A percentile compares a stretch with the other conserved stretches of the same genome.
These are phyloP conservation scores for Fusarium sterilihyphosum DNA, from an alignment of 2,329 filamentous ascomycete species.

Conservation along the genomic window DNA sequence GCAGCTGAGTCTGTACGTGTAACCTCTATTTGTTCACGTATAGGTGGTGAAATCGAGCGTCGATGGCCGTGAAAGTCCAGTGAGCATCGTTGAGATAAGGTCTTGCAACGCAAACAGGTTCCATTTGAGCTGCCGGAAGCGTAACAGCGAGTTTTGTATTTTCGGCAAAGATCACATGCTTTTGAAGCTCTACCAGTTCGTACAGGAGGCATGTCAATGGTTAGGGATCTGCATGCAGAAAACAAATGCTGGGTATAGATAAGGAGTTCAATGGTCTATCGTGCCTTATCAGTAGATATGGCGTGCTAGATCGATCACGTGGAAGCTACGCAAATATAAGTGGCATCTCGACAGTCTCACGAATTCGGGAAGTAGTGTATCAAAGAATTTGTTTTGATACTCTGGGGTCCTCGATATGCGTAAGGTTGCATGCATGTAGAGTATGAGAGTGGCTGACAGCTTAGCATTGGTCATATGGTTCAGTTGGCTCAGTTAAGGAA, in stretches of 20 bases:
- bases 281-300: conserved; percentile 8
- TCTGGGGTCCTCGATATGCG: accelerated
- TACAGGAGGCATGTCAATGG: conserved; percentile 34
- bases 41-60: neutral
- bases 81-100: conserved; percentile 37
- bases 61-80: neutral
- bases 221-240: neutral
- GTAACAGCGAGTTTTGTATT: conserved; percentile 43
- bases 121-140: conserved; percentile 3
- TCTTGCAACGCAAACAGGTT: conserved; percentile 40
- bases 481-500: accelerated
- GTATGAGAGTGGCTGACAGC: accelerated
- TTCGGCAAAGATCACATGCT: conserved; percentile 41
- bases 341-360: neutral
- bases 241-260: neutral
- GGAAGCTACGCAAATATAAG: neutral
- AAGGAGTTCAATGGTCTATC: neutral
- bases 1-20: accelerated
- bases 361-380: accelerated
- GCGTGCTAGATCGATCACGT: conserved; percentile 25
- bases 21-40: neutral
- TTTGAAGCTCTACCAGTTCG: conserved; percentile 39
- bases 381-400: accelerated
- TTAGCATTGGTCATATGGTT: accelerated
- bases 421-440: accelerated